Evolutionary conservation across 2,329 filamentous ascomycete genomes (phyloP).

Genomic region (Microdochium nivale): DNA sequence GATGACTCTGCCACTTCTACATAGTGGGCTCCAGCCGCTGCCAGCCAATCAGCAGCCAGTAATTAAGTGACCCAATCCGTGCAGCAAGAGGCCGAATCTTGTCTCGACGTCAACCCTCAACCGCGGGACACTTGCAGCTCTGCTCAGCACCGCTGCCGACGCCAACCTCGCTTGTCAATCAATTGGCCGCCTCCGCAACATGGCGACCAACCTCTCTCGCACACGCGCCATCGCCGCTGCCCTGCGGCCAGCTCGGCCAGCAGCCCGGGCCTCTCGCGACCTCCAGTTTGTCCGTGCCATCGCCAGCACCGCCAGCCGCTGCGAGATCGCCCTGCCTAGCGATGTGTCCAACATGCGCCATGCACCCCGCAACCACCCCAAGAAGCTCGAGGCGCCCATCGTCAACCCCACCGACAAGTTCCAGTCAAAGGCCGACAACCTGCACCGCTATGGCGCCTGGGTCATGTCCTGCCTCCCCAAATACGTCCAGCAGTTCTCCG

Average conservation of each 20-base stretch:
- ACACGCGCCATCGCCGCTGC: conserved; percentile 47
- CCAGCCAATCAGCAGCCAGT: background rate
- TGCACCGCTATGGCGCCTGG: conserved; percentile 95
- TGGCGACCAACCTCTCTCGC: conserved; percentile 53
- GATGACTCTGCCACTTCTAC: too few species aligned
- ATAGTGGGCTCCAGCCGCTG: background rate
- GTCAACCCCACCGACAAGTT: conserved; percentile 94
- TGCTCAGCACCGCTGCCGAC: background rate
- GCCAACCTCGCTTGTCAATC: conserved; percentile 11
- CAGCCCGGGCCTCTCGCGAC: conserved; percentile 29
- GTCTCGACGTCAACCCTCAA: background rate
- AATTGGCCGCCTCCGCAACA: conserved; percentile 39
- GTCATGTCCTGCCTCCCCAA: conserved; percentile 94
- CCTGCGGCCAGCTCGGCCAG: conserved; percentile 42
- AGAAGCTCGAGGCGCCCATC: conserved; percentile 65
- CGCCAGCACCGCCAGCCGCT: conserved; percentile 33
- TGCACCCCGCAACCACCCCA: conserved; percentile 47
- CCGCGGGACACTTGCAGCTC: background rate
- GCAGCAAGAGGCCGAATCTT: background rate
- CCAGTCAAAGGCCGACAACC: conserved; percentile 72
- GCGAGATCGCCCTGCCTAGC: conserved; percentile 48
- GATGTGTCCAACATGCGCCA: conserved; percentile 60
- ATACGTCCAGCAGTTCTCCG: conserved; percentile 97
- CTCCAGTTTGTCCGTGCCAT: conserved; percentile 36
- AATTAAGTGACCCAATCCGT: background rate